Base-by-base conservation (phyloP, 2,329 filamentous ascomycete genomes). In the Fusarium subtropicale region DNA sequence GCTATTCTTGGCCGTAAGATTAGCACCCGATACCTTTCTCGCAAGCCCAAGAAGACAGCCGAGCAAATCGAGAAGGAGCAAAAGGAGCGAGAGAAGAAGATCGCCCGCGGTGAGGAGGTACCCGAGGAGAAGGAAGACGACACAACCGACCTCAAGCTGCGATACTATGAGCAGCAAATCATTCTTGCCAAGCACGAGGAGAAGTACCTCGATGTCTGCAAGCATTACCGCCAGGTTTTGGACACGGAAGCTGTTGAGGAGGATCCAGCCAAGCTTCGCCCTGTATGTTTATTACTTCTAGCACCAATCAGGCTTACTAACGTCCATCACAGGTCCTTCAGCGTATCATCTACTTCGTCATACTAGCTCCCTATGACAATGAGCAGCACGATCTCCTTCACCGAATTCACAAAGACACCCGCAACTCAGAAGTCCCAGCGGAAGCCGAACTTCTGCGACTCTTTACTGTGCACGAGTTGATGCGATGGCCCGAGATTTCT, bases 151-250 rank as follows among this genome's bases (percentile, higher is more conserved):
- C 84, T 99, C 72, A 99, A 99, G 87, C 87, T 99, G 73, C 90
- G 89, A 71, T 99, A 94, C 83, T 99, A 97, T 82, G 94, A 97
- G 82, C 96, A 98, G 80, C 96, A 99, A 82, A 97, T 99, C 76
- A 91, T 90, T 47, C 85, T 99, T 55, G 93, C 96, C 59, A 98
- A 97, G 86, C 94, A 99, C 76, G 96, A 99, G 71, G 90, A 94
- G 83, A 97, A 97, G 81, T 99, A 99, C 77, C 89, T 99, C 34
- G 95, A 98, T 69, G 95, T 91, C 34, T 99, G 96, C 90, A 99
- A 99, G 83, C 90, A 99, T 82, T 99, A 98, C 84, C 88, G 96
- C 79, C 94, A 98, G 79, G 95, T 99, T 7, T 83, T 99, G 66
- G 95, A 99, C 78, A 99, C 97, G 0, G 94, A 97, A 79, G 93